These are phyloP conservation scores for Pichia deserticola DNA, from an alignment of 805 yeast genomes.

Conservation along the genomic window DNA sequence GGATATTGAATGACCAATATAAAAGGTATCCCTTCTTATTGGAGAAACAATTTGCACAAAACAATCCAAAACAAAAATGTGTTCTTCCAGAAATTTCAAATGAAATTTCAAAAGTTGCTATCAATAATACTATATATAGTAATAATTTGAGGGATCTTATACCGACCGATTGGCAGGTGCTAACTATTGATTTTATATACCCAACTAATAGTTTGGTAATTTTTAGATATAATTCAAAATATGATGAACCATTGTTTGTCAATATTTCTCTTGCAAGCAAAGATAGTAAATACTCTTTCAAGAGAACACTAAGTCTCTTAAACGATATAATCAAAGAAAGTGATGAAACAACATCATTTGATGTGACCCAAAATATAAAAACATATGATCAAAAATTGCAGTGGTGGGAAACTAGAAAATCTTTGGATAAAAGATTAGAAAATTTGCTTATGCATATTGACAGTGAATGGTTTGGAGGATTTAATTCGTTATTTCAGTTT, in stretches of 20 bases:
- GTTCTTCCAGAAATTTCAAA: conserved; percentile 12
- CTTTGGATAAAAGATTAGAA: conserved; percentile 50
- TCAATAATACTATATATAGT: background rate
- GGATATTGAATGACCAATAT: conserved; percentile 3
- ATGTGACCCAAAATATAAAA: conserved; percentile 42
- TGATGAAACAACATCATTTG: conserved; percentile 49
- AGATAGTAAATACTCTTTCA: conserved; percentile 26
- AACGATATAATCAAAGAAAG: conserved; percentile 48
- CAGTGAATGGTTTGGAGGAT: conserved; percentile 69
- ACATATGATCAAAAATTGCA: conserved; percentile 51
- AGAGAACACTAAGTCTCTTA: background rate
- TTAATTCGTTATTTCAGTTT: conserved; percentile 51
- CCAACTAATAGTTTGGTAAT: conserved; percentile 52
- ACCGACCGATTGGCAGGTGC: conserved; percentile 49
- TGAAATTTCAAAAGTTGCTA: too few relatives aligned
- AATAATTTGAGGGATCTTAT: conserved; percentile 13
- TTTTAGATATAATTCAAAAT: conserved; percentile 8
- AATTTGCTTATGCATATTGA: conserved; percentile 53
- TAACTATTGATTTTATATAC: conserved; percentile 55
- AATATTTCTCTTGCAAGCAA: conserved; percentile 56
- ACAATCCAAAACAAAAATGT: conserved; percentile 13
- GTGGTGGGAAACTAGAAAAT: conserved; percentile 76
- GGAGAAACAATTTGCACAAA: conserved; percentile 15
- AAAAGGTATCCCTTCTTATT: conserved; percentile 7
- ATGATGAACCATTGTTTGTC: conserved; percentile 29